A percentile compares a stretch with the other conserved stretches of the same genome.
These are phyloP conservation scores for Arthroderma sp. DNA, from an alignment of 2,329 filamentous ascomycete species.

Conservation along the genomic window DNA sequence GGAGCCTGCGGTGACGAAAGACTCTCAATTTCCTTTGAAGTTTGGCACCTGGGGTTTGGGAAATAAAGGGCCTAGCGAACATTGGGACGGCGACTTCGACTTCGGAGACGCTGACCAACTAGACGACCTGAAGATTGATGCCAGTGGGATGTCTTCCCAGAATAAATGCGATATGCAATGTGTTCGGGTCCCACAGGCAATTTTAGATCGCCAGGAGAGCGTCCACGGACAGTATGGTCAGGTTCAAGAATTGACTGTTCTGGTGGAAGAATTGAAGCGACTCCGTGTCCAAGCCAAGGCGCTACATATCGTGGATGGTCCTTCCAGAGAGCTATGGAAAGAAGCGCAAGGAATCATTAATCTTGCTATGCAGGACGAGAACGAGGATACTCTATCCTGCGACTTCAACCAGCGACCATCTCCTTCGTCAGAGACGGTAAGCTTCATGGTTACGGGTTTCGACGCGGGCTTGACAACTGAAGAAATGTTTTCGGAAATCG, in stretches of 20 bases:
- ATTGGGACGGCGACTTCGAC: constrained; percentile 58
- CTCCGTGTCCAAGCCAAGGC: constrained; percentile 42
- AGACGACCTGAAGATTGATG: constrained; percentile 13
- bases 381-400: constrained; percentile 29
- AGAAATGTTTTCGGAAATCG: background rate
- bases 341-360: constrained; percentile 56
- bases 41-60: constrained; percentile 56
- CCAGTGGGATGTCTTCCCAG: background rate
- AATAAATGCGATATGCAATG: constrained; percentile 9
- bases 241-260: constrained; percentile 48
- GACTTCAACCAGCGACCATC: constrained; percentile 3
- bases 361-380: constrained; percentile 50
- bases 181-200: constrained; percentile 46
- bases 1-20: constrained; percentile 35
- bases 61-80: constrained; percentile 52
- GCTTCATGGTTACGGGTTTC: background rate
- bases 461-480: constrained; percentile 1
- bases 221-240: constrained; percentile 53
- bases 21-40: constrained; percentile 40
- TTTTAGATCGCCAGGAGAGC: constrained; percentile 51
- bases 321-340: constrained; percentile 44
- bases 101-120: constrained; percentile 39
- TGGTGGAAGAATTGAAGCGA: constrained; percentile 54
- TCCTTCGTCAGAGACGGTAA: constrained; percentile 6
- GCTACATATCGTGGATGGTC: constrained; percentile 41